Evolutionary conservation across 768 basidiomycete species (phyloP), one percentile per base, ranked within the genome.

Genomic region (Hemileccinum impolitum): DNA sequence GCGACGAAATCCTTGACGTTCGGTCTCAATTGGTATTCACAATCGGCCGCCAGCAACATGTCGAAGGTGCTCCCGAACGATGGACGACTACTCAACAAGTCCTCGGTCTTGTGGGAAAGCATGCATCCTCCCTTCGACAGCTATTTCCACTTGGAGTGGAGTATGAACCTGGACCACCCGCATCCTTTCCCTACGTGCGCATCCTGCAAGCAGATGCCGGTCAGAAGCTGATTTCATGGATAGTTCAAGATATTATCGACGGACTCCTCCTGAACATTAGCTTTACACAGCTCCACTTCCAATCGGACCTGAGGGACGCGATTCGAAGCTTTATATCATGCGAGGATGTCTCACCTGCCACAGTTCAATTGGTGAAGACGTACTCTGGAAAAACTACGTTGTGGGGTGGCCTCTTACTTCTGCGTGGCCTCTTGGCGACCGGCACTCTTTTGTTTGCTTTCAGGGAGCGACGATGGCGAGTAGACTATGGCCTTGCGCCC

Each of bases 21-120:
- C 65, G 70, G 0, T 78, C 77, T 54, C 78, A 78, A 48, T 57
- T 80, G 5, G 60, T 80, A 4, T 80, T 78, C 40, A 75, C 77
- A 0, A 57, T 70, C 25, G 75, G 74, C 31, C 25, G 58, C 6
- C 72, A 72, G 41, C 50, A 38, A 14, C 57, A 68, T 1, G 39
- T 76, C 11, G 70, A 79, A 39, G 66, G 67, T 39, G 65, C 64
- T 36, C 75, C 75, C 4, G 57, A 71, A 41, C 71, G 77, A 14
- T 79, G 78, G 78, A 57, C 46, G 5, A 70, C 23, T 53, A 65
- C 36, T 46, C 63, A 77, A 50, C 62, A 72, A 15, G 44, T 68
- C 3, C 41, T 70, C n/a, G 9, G 25, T 15, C 55, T 60, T 2
- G 49, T 69, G 0, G 43, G 43, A 19, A 51, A 52, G 6, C 45